Conservation (phyloP, 2,329 filamentous ascomycete species). For the Aspergillus novoparasiticus region DNA sequence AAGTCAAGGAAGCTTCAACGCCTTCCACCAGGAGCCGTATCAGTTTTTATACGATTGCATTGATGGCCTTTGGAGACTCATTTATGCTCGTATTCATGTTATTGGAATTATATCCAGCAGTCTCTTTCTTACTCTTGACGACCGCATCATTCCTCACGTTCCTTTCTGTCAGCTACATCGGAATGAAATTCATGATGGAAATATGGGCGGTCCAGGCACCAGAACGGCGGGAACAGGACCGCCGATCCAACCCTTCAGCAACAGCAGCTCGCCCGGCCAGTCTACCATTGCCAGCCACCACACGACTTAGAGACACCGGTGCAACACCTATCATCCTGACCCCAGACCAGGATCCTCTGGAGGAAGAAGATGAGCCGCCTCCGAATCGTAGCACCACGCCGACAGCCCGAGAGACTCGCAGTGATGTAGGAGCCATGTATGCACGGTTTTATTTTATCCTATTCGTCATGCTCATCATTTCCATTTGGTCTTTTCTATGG, state of each 20-base stretch:
- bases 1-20: slow-evolving; percentile 66
- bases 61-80: slow-evolving; percentile 64
- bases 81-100: slow-evolving; percentile 60
- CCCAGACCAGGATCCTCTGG: slow-evolving; percentile 58
- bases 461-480: slow-evolving; percentile 59
- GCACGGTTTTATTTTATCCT: slow-evolving; percentile 64
- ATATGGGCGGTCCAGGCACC: slow-evolving; percentile 65
- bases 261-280: slow-evolving; percentile 35
- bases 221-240: slow-evolving; percentile 41
- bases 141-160: slow-evolving; percentile 61
- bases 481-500: slow-evolving; percentile 61
- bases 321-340: slow-evolving; percentile 61
- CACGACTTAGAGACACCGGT: slow-evolving; percentile 46
- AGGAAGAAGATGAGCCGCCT: slow-evolving; percentile 37
- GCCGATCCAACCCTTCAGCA: slow-evolving; percentile 27
- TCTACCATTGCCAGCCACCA: slow-evolving; percentile 56
- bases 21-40: slow-evolving; percentile 66
- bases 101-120: slow-evolving; percentile 57
- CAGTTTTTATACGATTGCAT: slow-evolving; percentile 65
- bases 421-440: slow-evolving; percentile 61
- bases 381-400: slow-evolving; percentile 37
- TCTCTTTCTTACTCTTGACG: slow-evolving; percentile 58
- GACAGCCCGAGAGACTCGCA: slow-evolving; percentile 38
- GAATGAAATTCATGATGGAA: slow-evolving; percentile 67
- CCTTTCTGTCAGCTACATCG: slow-evolving; percentile 63